phyloP scores from a whole-genome alignment of 306 rosid genomes.

The Styphnolobium japonicum region DNA sequence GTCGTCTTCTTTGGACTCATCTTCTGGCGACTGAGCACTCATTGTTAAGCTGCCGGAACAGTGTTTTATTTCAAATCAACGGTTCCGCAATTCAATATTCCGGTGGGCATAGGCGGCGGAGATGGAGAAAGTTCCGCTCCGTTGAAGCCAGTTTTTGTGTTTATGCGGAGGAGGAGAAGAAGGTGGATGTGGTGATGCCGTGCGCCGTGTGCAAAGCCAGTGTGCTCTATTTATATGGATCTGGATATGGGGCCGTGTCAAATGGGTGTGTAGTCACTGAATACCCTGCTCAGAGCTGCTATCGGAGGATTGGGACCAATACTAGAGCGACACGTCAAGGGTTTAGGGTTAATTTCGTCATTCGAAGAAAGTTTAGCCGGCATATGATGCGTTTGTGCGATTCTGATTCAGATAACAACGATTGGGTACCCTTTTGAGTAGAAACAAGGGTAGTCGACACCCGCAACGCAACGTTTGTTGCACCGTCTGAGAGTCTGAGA shows the following conservation, averaged over 20 bases:
- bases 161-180: too few species aligned
- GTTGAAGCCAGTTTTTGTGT: neutral
- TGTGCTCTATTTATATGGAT: slow-evolving; percentile 31
- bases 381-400: neutral
- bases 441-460: too few species aligned
- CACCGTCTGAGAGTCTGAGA: too few species aligned
- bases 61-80: neutral
- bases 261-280: neutral
- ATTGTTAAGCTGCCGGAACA: slow-evolving; percentile 12
- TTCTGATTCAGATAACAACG: too few species aligned
- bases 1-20: slow-evolving; percentile 31
- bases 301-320: neutral
- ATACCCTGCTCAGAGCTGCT: neutral
- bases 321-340: neutral
- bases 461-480: too few species aligned
- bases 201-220: neutral
- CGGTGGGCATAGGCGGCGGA: neutral
- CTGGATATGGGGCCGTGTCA: neutral
- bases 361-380: neutral
- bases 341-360: neutral
- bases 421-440: too few species aligned
- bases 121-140: neutral
- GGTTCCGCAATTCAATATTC: neutral
- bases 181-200: neutral
- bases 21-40: slow-evolving; percentile 42